Conservation (phyloP, 257 asterid species). For the Rehmannia glutinosa region DNA sequence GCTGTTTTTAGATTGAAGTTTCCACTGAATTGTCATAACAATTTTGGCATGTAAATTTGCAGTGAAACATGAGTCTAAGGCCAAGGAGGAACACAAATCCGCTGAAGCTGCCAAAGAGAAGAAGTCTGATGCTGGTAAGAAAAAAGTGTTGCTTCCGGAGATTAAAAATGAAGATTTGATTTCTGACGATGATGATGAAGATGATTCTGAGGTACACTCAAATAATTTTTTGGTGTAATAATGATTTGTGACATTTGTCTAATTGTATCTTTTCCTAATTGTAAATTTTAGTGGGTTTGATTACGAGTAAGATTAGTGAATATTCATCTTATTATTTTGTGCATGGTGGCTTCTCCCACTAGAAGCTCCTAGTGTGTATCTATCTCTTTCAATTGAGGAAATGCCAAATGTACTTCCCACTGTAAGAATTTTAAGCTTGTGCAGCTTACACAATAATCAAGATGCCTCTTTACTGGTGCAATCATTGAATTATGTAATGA, state of each 20-base stretch:
- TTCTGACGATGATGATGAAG: conserved; percentile 32
- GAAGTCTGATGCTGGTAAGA: conserved; percentile 43
- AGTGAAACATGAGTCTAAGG: conserved; percentile 38
- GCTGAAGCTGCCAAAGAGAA: conserved; percentile 34
- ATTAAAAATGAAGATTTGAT: conserved; percentile 19
- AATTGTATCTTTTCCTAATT: neutral
- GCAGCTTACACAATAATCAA: neutral
- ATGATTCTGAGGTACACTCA: conserved; percentile 27
- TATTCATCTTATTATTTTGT: neutral
- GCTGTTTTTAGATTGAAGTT: neutral
- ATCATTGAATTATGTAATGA: too few species aligned
- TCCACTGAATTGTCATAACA: neutral
- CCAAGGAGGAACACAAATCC: conserved; percentile 24
- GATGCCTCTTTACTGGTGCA: neutral
- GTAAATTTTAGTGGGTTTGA: neutral
- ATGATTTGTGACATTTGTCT: neutral
- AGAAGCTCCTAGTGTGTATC: neutral
- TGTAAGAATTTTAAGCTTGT: neutral
- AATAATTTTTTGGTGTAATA: neutral
- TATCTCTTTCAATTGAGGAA: neutral
- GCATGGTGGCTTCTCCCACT: neutral
- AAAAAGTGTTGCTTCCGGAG: conserved; percentile 51
- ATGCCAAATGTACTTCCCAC: too few species aligned
- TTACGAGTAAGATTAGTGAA: neutral
- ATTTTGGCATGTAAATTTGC: neutral